phyloP scores from a whole-genome alignment of 2,329 filamentous ascomycete genomes.

The Xylaria sp. region DNA sequence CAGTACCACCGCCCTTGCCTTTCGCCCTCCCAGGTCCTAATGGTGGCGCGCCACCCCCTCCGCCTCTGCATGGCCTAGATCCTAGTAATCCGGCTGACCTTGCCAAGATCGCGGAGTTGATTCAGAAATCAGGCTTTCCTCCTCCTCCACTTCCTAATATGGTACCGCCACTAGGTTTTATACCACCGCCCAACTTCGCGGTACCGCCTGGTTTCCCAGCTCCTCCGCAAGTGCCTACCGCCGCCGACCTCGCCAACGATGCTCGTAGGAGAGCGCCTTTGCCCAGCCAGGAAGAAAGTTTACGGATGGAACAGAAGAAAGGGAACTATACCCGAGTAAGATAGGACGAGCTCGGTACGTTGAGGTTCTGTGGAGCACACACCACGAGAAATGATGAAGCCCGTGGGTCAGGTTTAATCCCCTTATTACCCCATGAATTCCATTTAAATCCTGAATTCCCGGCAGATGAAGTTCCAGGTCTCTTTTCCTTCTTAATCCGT shows the following conservation, averaged over 20 bases:
- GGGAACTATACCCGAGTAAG: slow-evolving; percentile 64
- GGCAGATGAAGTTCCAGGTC: no score
- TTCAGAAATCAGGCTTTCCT: slow-evolving; percentile 68
- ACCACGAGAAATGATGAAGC: not conserved
- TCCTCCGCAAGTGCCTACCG: slow-evolving; percentile 36
- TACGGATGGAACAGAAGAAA: slow-evolving; percentile 75
- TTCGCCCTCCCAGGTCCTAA: slow-evolving; percentile 54
- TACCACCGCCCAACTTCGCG: slow-evolving; percentile 52
- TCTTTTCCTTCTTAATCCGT: no score
- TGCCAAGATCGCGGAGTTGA: slow-evolving; percentile 66
- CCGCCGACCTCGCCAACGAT: slow-evolving; percentile 41
- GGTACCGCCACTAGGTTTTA: slow-evolving; percentile 51
- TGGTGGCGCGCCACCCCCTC: slow-evolving; percentile 43
- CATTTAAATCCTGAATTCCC: no score
- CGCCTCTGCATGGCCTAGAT: slow-evolving; percentile 60
- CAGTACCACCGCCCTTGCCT: slow-evolving; percentile 54
- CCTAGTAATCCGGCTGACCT: slow-evolving; percentile 66
- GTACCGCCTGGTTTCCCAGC: slow-evolving; percentile 46
- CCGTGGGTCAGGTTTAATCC: no score
- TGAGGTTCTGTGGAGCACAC: not conserved
- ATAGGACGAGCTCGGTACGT: slow-evolving; percentile 38
- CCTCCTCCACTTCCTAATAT: slow-evolving; percentile 62
- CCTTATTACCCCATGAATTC: no score
- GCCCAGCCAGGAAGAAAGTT: slow-evolving; percentile 82
- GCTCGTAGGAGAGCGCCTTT: slow-evolving; percentile 78